These are phyloP conservation scores for Domatiomyces catenatus DNA, from an alignment of 2,329 filamentous ascomycete species.

Conservation along the genomic window DNA sequence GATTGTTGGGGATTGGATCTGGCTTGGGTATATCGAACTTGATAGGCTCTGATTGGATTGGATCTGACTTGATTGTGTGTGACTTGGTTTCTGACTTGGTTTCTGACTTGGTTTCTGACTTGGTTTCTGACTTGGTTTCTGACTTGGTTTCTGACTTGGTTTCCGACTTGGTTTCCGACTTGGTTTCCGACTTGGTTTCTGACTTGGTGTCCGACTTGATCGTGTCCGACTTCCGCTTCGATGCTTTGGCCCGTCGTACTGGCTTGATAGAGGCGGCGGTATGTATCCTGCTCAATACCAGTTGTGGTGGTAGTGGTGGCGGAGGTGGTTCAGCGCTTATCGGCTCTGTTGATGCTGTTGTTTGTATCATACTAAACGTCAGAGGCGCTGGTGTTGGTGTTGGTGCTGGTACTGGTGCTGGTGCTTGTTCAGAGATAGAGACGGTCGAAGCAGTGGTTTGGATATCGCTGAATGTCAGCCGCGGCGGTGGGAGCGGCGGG, in stretches of 20 bases:
- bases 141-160: too few species aligned
- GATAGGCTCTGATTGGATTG: too few species aligned
- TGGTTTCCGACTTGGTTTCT: too few species aligned
- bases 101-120: too few species aligned
- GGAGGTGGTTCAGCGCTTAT: not conserved
- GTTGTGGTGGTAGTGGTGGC: not conserved
- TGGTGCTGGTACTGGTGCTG: too few species aligned
- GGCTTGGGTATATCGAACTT: too few species aligned
- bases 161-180: too few species aligned
- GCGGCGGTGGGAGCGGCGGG: too few species aligned
- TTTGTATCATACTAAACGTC: not conserved
- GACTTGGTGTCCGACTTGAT: too few species aligned
- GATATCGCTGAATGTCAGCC: not conserved
- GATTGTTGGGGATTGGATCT: not conserved
- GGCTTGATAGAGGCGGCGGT: not conserved
- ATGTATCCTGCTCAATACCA: not conserved
- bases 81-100: too few species aligned
- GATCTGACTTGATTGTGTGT: too few species aligned
- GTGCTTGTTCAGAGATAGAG: not conserved
- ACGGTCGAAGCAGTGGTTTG: not conserved
- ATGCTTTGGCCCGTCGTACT: not conserved
- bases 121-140: too few species aligned
- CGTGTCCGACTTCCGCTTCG: not conserved
- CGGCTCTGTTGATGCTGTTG: not conserved
- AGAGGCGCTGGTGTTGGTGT: not conserved